Conservation (phyloP, 176 grass and related monocot species). For the Neostapfia colusana region DNA sequence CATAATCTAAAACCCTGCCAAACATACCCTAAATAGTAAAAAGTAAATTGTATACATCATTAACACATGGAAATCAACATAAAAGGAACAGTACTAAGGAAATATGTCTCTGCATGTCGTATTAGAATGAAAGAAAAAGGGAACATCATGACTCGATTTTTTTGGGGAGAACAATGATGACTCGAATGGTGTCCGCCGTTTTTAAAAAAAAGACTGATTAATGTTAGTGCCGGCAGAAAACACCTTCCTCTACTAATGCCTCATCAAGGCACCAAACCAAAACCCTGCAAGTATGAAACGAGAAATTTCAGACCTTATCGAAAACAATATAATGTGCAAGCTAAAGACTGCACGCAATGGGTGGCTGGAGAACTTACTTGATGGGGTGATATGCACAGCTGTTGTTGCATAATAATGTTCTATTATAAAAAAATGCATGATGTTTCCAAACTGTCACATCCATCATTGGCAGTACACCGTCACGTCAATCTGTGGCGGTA, state of each 20-base stretch:
- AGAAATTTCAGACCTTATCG: not conserved
- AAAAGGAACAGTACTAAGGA: not conserved
- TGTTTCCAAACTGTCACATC: constrained; percentile 11
- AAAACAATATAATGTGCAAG: not conserved
- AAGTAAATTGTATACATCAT: not conserved
- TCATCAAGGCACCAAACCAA: constrained; percentile 53
- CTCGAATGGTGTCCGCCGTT: not conserved
- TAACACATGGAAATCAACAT: not conserved
- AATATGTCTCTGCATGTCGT: not conserved
- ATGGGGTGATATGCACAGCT: constrained; percentile 52
- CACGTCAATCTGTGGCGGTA: constrained; percentile 71
- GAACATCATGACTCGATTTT: not conserved
- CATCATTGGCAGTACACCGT: constrained; percentile 65
- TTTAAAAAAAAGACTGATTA: not conserved
- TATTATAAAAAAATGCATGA: constrained; percentile 3
- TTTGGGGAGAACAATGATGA: no score
- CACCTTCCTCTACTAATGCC: constrained; percentile 21
- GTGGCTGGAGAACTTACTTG: constrained; percentile 30
- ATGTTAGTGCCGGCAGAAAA: constrained; percentile 34
- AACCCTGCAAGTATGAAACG: constrained; percentile 29
- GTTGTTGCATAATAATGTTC: constrained; percentile 31
- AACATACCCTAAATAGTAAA: not conserved
- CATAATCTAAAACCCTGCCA: no score
- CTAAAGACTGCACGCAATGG: not conserved
- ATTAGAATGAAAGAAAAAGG: not conserved